phyloP scores from a whole-genome alignment of 495 filamentous ascomycete species.

The Echria macrotheca region DNA sequence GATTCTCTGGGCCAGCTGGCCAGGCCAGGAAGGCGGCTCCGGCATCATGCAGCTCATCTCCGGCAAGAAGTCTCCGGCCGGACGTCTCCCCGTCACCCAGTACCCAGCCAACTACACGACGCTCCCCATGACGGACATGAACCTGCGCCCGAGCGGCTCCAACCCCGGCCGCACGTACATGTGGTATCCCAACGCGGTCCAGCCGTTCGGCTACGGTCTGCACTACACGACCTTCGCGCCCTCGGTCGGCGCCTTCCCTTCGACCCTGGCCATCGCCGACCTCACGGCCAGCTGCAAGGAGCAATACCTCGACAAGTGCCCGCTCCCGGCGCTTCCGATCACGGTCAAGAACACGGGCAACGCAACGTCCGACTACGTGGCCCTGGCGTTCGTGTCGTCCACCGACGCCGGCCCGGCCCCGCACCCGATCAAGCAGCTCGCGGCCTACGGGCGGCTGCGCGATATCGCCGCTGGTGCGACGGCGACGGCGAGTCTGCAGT shows the following conservation, averaged over 20 bases:
- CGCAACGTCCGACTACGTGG: conserved; percentile 53
- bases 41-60: conserved; percentile 48
- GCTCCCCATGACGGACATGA: conserved; percentile 40
- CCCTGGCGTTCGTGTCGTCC: conserved; percentile 50
- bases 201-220: conserved; percentile 48
- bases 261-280: conserved; percentile 25
- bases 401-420: conserved; percentile 54
- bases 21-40: conserved; percentile 52
- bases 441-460: conserved; percentile 52
- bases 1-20: conserved; percentile 49
- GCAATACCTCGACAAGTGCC: conserved; percentile 39
- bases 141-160: conserved; percentile 26
- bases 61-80: conserved; percentile 49
- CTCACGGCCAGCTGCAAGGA: conserved; percentile 28
- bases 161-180: conserved; percentile 36
- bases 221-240: conserved; percentile 49
- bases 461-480: conserved; percentile 37
- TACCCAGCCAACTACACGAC: conserved; percentile 40
- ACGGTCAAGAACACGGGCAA: conserved; percentile 49
- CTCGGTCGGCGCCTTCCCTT: conserved; percentile 31
- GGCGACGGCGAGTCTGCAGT: conserved; percentile 35
- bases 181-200: conserved; percentile 37
- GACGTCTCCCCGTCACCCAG: conserved; percentile 56
- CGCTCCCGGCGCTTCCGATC: conserved; percentile 35
- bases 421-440: conserved; percentile 59